Evolutionary conservation across 805 yeast species (phyloP).

Genomic region (Pichia manshurica): DNA sequence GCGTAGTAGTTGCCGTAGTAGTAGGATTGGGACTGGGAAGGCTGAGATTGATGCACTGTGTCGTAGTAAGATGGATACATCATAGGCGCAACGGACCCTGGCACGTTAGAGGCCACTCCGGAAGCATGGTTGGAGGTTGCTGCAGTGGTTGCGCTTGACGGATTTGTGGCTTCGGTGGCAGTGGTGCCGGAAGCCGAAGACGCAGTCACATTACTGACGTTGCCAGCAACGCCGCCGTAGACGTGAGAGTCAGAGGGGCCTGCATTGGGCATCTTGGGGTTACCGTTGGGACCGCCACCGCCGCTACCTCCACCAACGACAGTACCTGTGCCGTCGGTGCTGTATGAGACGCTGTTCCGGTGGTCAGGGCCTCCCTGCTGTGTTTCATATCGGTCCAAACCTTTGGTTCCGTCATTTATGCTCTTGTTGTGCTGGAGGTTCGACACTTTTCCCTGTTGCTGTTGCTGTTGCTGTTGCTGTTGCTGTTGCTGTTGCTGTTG

Average conservation of each 20-base stretch:
- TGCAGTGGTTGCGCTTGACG: neutral
- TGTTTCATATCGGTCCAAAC: too few species aligned
- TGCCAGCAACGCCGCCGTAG: neutral
- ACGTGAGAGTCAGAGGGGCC: neutral
- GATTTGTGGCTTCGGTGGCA: too few species aligned
- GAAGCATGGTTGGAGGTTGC: neutral
- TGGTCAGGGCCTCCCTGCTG: too few species aligned
- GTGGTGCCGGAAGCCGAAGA: neutral
- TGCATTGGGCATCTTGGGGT: neutral
- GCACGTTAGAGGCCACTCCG: neutral
- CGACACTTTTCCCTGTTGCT: too few species aligned
- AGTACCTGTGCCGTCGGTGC: too few species aligned
- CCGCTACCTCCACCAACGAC: too few species aligned
- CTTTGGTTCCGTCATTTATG: too few species aligned
- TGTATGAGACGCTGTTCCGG: too few species aligned
- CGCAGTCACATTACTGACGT: neutral
- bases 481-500: conserved; percentile 3
- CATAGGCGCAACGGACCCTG: neutral
- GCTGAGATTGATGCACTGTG: too few species aligned
- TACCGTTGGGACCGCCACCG: neutral
- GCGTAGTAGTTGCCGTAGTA: neutral
- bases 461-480: neutral
- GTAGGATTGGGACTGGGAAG: neutral
- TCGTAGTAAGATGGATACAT: conserved; percentile 3
- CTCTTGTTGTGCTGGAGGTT: too few species aligned